Conservation (phyloP, 2,329 filamentous ascomycete genomes). For the Fusarium hostae region DNA sequence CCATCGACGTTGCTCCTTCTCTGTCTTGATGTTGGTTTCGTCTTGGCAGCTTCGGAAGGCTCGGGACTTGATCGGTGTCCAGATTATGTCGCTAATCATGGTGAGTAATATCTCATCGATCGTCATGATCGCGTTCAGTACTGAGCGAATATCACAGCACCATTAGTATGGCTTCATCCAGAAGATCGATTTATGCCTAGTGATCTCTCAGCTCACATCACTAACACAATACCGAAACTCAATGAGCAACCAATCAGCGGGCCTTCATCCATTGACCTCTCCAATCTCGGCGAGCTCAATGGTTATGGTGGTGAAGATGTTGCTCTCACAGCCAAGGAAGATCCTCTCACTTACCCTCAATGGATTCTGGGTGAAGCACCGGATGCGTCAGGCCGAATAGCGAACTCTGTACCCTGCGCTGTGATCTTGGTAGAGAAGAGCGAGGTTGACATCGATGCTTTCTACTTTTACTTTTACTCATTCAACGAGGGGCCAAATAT, state of each 20-base stretch:
- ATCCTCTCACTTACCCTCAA: constrained; percentile 39
- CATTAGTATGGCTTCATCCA: constrained; percentile 49
- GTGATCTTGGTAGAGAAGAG: constrained; percentile 47
- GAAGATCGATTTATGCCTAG: constrained; percentile 48
- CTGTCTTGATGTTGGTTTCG: constrained; percentile 3
- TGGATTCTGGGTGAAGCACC: constrained; percentile 46
- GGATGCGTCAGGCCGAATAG: constrained; percentile 34
- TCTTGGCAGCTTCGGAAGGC: constrained; percentile 16
- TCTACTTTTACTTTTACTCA: constrained; percentile 52
- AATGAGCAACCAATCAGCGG: constrained; percentile 28
- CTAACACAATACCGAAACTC: constrained; percentile 44
- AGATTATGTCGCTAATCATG: constrained; percentile 46
- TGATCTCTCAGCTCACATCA: constrained; percentile 46
- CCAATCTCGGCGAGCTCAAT: constrained; percentile 47
- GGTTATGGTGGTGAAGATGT: constrained; percentile 20
- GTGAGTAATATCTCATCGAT: constrained; percentile 35
- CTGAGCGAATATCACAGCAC: constrained; percentile 36
- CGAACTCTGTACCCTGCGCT: constrained; percentile 45
- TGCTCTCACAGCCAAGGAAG: constrained; percentile 44
- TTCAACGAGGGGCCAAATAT: constrained; percentile 48
- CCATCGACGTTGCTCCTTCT: constrained; percentile 8
- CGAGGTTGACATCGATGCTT: constrained; percentile 45
- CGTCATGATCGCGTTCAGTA: not conserved
- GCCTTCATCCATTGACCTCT: constrained; percentile 40
- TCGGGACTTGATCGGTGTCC: constrained; percentile 33